These are phyloP conservation scores for Dianthus caryophyllus DNA, from an alignment of 148 eudicot genomes.

Conservation along the genomic window DNA sequence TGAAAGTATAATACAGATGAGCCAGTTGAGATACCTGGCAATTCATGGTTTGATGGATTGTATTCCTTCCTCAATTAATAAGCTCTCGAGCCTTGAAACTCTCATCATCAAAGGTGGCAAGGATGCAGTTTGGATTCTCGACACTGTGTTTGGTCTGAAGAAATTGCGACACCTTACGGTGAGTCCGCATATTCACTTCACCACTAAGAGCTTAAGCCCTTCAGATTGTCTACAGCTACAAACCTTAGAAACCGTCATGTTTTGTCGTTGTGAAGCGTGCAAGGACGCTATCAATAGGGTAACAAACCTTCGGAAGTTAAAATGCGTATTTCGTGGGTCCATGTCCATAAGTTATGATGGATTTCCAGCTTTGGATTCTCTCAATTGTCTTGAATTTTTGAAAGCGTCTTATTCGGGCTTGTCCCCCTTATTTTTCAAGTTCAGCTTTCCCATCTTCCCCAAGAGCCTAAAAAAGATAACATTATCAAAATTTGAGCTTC, in stretches of 20 bases:
- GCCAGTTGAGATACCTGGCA: not conserved
- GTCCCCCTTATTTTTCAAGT: not conserved
- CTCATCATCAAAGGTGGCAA: too few species aligned
- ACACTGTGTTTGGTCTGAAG: too few species aligned
- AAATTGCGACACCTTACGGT: too few species aligned
- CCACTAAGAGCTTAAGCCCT: not conserved
- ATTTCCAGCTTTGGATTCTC: not conserved
- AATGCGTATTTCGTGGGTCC: not conserved
- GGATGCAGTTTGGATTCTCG: too few species aligned
- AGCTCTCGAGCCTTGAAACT: constrained; percentile 1
- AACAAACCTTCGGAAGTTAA: not conserved
- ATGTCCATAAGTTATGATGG: not conserved
- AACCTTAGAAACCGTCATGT: not conserved
- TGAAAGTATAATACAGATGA: not conserved
- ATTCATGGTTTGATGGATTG: not conserved
- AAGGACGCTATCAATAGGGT: not conserved
- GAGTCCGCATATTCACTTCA: not conserved
- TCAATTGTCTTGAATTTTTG: not conserved
- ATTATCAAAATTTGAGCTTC: not conserved
- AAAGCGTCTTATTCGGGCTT: not conserved
- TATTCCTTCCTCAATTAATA: not conserved
- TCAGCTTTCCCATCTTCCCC: not conserved
- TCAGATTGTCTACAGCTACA: constrained; percentile 3
- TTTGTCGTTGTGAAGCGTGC: not conserved
- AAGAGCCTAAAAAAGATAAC: not conserved